Evolutionary conservation across 495 filamentous ascomycete genomes (phyloP), one percentile per base, ranked within the genome.

Genomic region (Hypoxylon cercidicola): DNA sequence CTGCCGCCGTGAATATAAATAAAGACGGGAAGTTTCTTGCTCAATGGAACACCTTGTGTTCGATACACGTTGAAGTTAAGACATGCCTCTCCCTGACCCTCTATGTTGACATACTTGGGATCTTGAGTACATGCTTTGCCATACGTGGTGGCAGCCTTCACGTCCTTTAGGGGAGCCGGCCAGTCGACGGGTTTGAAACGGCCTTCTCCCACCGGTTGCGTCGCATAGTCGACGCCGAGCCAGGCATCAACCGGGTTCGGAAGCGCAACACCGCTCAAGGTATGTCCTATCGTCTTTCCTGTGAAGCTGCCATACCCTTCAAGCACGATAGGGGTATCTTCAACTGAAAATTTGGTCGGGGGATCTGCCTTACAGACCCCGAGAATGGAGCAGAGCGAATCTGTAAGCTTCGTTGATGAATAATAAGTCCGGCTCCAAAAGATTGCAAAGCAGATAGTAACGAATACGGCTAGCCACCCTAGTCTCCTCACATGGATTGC

Each of bases 1-100:
- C 75, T 74, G 11, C 83, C 83, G 15, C 83, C 83, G 55, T 85
- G 81, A 13, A 85, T 59, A 66, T 88, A 87, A 2, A 88, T 77
- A 4, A 84, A 78, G 11, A 88, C 85, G 4, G 87, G 87, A 20
- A 88, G 69, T 44, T 77, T 77, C 16, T 64, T 66, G 62, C 46
- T 65, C 25, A 64, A 52, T 18, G 71, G 73, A 21, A 76, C 43
- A 34, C 60, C 58, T 18, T 66, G 68, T 1, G 76, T 74, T 35
- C 79, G 74, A 68, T 78, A 83, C 18, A 84, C 71, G 67, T 84
- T 84, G 55, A 80, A 65, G 54, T 80, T 82, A 28, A 85, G 68
- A 49, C 82, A 85, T 64, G 78, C 73, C 69, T 85, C 83, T 21
- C 74, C 69, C 44, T 75, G 55, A 1, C 46, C 55, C n/a, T 55